Conservation (phyloP, 2,329 filamentous ascomycete species). For the Periconia sp. region DNA sequence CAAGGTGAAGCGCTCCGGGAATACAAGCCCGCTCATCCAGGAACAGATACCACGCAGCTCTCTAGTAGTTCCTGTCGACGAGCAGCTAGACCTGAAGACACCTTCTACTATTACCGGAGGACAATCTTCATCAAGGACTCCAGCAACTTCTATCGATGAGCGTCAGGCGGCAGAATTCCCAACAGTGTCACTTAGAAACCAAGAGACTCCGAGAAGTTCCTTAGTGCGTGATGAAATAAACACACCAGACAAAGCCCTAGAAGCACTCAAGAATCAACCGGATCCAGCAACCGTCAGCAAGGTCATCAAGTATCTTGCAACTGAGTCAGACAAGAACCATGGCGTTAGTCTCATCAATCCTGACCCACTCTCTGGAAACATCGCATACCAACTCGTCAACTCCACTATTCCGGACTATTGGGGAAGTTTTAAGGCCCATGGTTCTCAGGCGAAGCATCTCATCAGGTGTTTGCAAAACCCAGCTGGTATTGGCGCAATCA, state of each 20-base stretch:
- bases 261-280: slow-evolving; percentile 67
- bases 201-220: too few relatives aligned
- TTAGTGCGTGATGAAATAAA: too few relatives aligned
- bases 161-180: too few relatives aligned
- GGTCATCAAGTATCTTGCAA: slow-evolving; percentile 60
- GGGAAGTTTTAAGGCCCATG: slow-evolving; percentile 59
- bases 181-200: too few relatives aligned
- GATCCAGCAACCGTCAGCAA: slow-evolving; percentile 62
- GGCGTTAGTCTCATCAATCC: slow-evolving; percentile 66
- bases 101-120: too few relatives aligned
- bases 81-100: too few relatives aligned
- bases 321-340: slow-evolving; percentile 23
- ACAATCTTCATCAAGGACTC: slow-evolving; percentile 15
- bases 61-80: too few relatives aligned
- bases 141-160: slow-evolving; percentile 17
- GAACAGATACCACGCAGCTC: slow-evolving; percentile 15
- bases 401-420: slow-evolving; percentile 85
- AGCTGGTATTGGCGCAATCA: slow-evolving; percentile 76
- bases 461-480: slow-evolving; percentile 73
- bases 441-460: slow-evolving; percentile 56
- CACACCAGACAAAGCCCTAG: slow-evolving; percentile 60
- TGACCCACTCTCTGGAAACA: slow-evolving; percentile 72
- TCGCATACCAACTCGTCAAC: slow-evolving; percentile 76
- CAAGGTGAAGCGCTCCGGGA: slow-evolving; percentile 29
- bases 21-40: slow-evolving; percentile 16